Conservation (phyloP, 495 filamentous ascomycete species). For the Durotheca rogersii region DNA sequence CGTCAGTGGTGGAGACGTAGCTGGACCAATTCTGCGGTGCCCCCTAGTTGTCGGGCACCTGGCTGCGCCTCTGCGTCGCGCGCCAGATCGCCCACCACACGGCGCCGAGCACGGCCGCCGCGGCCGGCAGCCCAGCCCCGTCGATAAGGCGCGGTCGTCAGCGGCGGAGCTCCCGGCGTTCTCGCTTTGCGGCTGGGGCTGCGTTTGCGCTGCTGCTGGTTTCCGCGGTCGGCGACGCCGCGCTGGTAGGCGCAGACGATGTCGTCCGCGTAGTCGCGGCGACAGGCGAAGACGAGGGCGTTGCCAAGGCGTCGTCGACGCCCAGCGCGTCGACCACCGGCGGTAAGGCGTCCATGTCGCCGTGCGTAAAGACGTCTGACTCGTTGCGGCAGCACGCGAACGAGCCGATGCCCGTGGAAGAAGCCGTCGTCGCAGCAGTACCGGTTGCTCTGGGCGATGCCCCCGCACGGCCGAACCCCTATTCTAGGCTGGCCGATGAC, state of each 20-base stretch:
- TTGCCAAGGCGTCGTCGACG: background rate
- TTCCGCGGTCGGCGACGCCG: background rate
- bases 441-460: slow-evolving; percentile 11
- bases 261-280: background rate
- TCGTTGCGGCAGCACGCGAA: slow-evolving; percentile 20
- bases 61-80: background rate
- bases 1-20: background rate
- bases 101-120: slow-evolving; percentile 11
- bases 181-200: background rate
- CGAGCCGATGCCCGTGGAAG: slow-evolving; percentile 5
- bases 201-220: background rate
- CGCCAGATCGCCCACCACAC: slow-evolving; percentile 16
- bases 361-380: slow-evolving; percentile 2
- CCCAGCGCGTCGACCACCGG: slow-evolving; percentile 13
- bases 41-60: background rate
- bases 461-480: slow-evolving; percentile 12
- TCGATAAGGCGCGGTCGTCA: background rate
- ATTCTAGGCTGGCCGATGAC: background rate
- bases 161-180: background rate
- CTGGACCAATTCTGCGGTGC: background rate
- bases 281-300: slow-evolving; percentile 3
- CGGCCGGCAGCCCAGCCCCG: slow-evolving; percentile 11
- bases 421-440: slow-evolving; percentile 24
- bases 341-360: slow-evolving; percentile 12
- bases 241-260: background rate